Evolutionary conservation across 139 green algal species (phyloP), one percentile per base, ranked within the genome.

Genomic region (Ettlia oleoabundans): DNA sequence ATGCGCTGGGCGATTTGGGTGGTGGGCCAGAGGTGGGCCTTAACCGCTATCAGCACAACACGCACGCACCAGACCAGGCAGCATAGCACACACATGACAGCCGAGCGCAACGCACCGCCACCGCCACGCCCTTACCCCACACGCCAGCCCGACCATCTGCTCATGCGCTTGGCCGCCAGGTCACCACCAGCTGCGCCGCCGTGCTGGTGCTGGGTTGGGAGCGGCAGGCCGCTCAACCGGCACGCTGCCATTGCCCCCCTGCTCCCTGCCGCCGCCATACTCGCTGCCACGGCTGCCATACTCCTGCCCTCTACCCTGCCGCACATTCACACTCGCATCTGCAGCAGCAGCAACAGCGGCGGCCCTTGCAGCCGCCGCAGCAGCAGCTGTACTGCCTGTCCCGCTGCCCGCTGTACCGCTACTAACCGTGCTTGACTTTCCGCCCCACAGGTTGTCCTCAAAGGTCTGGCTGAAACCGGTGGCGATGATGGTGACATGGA

Each of bases 401-500:
- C 40, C 28, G 32, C 15, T 41, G n/a, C 40, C n/a, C 63, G 40
- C 9, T 43, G 55, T 6, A n/a, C n/a, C 38, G 41, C 32, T n/a
- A 15, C 63, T 74, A 38, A 82, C 76, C 62, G 61, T 35, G 41
- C 28, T 35, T 5, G 28, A 53, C 64, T 83, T 83, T 43, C 65
- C 66, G 51, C 63, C 28, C 78, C 78, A 83, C 18, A 95, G 74
- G 77, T 92, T 87, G 64, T 95, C 91, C 73, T 96, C 93, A 84
- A 94, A 96, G 2, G 88, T 92, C 43, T 92, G 89, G 42, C 38
- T 78, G 82, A 98, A 98, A 32, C 96, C 96, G 15, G 96, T 99
- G 22, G 96, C 96, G 32, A 99, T 97, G 87, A 99, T 97, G 81
- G 96, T 99, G 38, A 97, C 93, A 84, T 94, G 89, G 28, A 97